Conservation (phyloP, 345 rosid species). For the Euphorbia lathyris region DNA sequence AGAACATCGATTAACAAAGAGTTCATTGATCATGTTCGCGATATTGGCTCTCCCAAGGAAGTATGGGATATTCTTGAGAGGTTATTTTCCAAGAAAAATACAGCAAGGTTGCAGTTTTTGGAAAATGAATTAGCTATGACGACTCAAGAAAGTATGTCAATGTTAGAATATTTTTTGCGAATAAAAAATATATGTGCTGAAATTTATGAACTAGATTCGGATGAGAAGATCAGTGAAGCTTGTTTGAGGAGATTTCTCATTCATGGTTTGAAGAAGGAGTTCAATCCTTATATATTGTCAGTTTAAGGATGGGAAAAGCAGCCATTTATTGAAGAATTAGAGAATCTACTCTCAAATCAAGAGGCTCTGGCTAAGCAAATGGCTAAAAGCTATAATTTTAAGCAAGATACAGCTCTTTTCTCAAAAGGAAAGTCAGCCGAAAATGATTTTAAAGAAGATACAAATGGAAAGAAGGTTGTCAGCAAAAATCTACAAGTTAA, state of each 20-base stretch:
- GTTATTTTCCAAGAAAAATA: not conserved
- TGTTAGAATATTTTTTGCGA: not conserved
- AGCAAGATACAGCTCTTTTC: not conserved
- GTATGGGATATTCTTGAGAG: not conserved
- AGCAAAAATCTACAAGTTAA: too few species aligned
- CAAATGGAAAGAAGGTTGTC: too few species aligned
- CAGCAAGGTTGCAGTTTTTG: not conserved
- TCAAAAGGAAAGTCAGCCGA: not conserved
- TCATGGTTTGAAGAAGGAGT: not conserved
- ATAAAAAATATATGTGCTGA: not conserved
- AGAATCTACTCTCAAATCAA: slow-evolving; percentile 2
- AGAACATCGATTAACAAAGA: slow-evolving; percentile 6
- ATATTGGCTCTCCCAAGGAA: not conserved
- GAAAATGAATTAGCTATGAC: slow-evolving; percentile 3
- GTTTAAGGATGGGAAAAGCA: too few species aligned
- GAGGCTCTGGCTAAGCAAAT: not conserved
- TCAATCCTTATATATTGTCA: too few species aligned
- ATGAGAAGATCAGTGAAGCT: slow-evolving; percentile 4
- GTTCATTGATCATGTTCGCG: slow-evolving; percentile 17
- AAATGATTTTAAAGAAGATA: not conserved
- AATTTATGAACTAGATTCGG: not conserved
- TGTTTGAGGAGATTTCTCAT: not conserved
- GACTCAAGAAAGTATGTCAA: slow-evolving; percentile 10
- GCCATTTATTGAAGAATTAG: not conserved
- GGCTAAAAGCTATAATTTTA: not conserved